Conservation (phyloP, 805 yeast species). For the Myxozyma lipomycoides region DNA sequence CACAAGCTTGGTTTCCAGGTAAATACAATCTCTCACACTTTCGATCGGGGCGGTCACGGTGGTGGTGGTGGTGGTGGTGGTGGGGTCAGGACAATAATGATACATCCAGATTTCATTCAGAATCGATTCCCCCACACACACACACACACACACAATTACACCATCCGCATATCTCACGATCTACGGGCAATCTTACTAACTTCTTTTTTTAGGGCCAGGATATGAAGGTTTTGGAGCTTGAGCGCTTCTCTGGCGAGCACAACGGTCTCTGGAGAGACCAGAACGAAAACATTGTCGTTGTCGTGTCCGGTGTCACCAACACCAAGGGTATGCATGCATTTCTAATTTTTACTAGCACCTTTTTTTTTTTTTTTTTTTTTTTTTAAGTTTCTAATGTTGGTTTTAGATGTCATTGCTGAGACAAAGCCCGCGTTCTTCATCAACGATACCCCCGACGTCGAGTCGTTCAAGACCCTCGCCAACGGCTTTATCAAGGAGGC, state of each 20-base stretch:
- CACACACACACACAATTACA: too few species aligned
- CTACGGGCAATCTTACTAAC: not conserved
- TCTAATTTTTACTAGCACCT: not conserved
- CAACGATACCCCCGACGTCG: conserved; percentile 26
- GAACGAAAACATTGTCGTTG: conserved; percentile 27
- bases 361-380: not conserved
- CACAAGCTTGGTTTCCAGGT: conserved; percentile 29
- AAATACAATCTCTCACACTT: too few species aligned
- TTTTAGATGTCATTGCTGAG: conserved; percentile 23
- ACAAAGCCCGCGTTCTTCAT: conserved; percentile 25
- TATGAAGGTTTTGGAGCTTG: conserved; percentile 29
- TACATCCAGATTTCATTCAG: too few species aligned
- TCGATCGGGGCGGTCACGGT: too few species aligned
- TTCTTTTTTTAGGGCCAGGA: conserved; percentile 23
- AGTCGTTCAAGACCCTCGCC: conserved; percentile 25
- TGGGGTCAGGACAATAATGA: too few species aligned
- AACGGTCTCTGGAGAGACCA: conserved; percentile 26
- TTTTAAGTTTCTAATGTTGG: not conserved
- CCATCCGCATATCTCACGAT: too few species aligned
- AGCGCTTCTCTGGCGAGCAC: conserved; percentile 28
- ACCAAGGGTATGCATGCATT: conserved; percentile 19
- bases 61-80: too few species aligned
- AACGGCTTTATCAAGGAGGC: conserved; percentile 25
- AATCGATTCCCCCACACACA: too few species aligned
- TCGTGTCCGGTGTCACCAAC: conserved; percentile 23